Conservation (phyloP, 495 filamentous ascomycete genomes). For the Aspergillus diversus region DNA sequence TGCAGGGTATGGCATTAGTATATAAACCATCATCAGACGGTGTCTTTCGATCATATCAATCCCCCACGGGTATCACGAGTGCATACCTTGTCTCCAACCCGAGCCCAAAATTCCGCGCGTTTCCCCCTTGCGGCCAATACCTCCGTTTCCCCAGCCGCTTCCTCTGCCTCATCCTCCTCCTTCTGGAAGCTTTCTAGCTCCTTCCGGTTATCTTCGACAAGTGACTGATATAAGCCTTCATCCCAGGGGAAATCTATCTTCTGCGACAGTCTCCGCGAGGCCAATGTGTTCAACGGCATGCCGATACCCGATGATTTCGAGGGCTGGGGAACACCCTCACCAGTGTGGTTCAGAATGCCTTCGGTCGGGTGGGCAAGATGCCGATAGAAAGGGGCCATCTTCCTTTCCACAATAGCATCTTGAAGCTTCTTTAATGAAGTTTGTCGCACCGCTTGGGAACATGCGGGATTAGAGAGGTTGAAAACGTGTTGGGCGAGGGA, state of each 20-base stretch:
- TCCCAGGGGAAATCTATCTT: constrained; percentile 84
- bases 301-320: constrained; percentile 36
- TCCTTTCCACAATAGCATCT: constrained; percentile 88
- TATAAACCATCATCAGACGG: constrained; percentile 4
- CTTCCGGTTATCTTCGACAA: constrained; percentile 85
- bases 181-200: constrained; percentile 92
- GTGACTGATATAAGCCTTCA: constrained; percentile 79
- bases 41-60: neutral
- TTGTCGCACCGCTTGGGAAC: constrained; percentile 67
- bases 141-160: constrained; percentile 95
- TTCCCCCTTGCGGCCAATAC: constrained; percentile 91
- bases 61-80: neutral
- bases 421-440: constrained; percentile 80
- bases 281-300: constrained; percentile 68
- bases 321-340: constrained; percentile 68
- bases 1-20: constrained; percentile 22
- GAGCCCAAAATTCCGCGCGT: constrained; percentile 91
- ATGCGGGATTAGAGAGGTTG: constrained; percentile 87
- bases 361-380: constrained; percentile 93
- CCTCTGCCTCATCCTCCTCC: constrained; percentile 90
- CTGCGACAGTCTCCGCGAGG: constrained; percentile 62
- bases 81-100: constrained; percentile 91
- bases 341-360: constrained; percentile 79
- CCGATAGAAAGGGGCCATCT: constrained; percentile 96
- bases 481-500: constrained; percentile 95